Evolutionary conservation across 106 monocot species (phyloP), one percentile per base, ranked within the genome.

Genomic region (Dendrobium officinale): DNA sequence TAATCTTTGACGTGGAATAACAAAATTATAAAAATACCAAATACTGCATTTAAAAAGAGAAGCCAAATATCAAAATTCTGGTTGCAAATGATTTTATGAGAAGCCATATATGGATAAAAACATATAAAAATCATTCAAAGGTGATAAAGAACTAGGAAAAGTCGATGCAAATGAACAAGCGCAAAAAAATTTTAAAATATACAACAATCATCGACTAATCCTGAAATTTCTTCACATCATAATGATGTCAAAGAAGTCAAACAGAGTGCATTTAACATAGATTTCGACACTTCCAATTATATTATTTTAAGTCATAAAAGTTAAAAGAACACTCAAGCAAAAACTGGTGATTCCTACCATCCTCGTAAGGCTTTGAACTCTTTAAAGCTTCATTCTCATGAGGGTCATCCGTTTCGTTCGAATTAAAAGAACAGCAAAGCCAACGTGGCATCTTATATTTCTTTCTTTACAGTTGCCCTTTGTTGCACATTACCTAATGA

Each of bases 391-490:
- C 43, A 74, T 43, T 74, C 43, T 74, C 43, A n/a, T 74, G 43
- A 74, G 43, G n/a, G 29, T 74, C 74, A 42, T 74, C 74, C 2
- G 41, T 16, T 6, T 43, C 74, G 20, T 74, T 33, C 16, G 13
- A 24, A 37, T 74, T 74, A 43, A 18, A 43, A 43, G 74, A 42
- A 19, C 41, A 74, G 42, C 74, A 74, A 42, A 74, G 43, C 41
- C 74, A 74, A 44, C 74, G 74, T 43, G 42, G 74, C 74, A 74
- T 74, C 41, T 74, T 74, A 74, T 43, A 74, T 24, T 61, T 61
- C 74, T 43, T 43, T 74, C 42, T 74, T 42, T 74, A 74, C 43
- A 74, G 74, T 33, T 74, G 19, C 13, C 2, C 43, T 73, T 74
- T 74, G 74, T 74, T 74, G 20, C 20, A 43, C 42, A 42, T 74